Evolutionary conservation across 805 yeast genomes (phyloP).

Genomic region (Candida multigemmis): DNA sequence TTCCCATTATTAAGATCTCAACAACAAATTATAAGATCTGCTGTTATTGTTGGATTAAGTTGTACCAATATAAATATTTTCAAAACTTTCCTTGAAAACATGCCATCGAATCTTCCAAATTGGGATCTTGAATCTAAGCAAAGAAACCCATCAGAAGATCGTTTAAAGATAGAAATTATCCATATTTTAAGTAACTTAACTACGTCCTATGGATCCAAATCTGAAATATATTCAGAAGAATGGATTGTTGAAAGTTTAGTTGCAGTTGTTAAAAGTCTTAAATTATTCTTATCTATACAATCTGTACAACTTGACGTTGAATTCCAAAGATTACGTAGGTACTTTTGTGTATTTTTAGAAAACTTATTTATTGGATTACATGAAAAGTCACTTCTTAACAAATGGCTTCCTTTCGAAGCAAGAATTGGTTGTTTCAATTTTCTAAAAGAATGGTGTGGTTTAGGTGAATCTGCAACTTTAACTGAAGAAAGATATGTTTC

Average conservation of each 20-base stretch:
- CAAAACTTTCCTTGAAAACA: slow-evolving; percentile 68
- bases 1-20: slow-evolving; percentile 70
- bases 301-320: slow-evolving; percentile 56
- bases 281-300: slow-evolving; percentile 47
- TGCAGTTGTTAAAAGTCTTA: slow-evolving; percentile 51
- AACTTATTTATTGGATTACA: slow-evolving; percentile 54
- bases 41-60: slow-evolving; percentile 82
- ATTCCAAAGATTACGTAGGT: slow-evolving; percentile 70
- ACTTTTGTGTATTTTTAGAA: slow-evolving; percentile 76
- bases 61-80: slow-evolving; percentile 87
- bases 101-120: slow-evolving; percentile 49
- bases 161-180: slow-evolving; percentile 64
- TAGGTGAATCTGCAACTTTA: slow-evolving; percentile 55
- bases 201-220: slow-evolving; percentile 43
- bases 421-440: slow-evolving; percentile 74
- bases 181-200: slow-evolving; percentile 68
- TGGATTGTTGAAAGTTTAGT: slow-evolving; percentile 61
- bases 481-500: slow-evolving; percentile 58
- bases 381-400: slow-evolving; percentile 25
- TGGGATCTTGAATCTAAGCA: slow-evolving; percentile 30
- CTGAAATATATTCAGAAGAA: slow-evolving; percentile 49
- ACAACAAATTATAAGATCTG: slow-evolving; percentile 66
- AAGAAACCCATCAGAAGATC: slow-evolving; percentile 26
- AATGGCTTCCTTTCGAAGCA: slow-evolving; percentile 80
- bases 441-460: slow-evolving; percentile 92